Base-by-base conservation (phyloP, 2,329 filamentous ascomycete genomes). In the Graphilbum sp. region DNA sequence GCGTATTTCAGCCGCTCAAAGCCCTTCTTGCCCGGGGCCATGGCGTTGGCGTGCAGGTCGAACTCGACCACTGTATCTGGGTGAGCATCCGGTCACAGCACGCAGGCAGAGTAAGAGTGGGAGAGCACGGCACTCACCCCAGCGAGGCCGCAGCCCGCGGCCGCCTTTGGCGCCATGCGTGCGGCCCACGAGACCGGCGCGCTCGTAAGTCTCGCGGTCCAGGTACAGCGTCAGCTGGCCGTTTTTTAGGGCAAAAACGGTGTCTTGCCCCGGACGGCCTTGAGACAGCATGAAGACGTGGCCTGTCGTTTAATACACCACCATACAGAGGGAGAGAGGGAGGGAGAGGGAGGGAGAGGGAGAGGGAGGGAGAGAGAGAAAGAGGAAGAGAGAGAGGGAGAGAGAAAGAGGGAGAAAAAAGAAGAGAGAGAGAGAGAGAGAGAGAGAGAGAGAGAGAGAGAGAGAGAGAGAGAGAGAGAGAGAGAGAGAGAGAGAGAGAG, bases 241-340 rank as follows among this genome's bases (percentile, higher is more conserved):
- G 46, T 84, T 69, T 40, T 61, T 66, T 1, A 96, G 59, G 0
- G 70, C 70, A 52, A 84, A 88, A 3, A 79, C 64, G 47, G 81
- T 82, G 49, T 87, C 79, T 3, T 77, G 66, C 3, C 74, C 76
- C 8, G 69, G 62, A 24, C 69, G 69, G 12, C 85, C 86, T 54
- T 87, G 72, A 0, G 87, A 94, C 2, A 94, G 67, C 79, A 96
- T 83, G 47, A 83, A 56, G 35, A 92, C 62, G 51, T 85, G 77
- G 5, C 84, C 84, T 86, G 42, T 6, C 23, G n/a, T n/a, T n/a
- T n/a, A n/a, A n/a, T n/a, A n/a, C n/a, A n/a, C n/a, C n/a, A n/a
- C n/a, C n/a, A n/a, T n/a, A n/a, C n/a, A n/a, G n/a, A n/a, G n/a
- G n/a, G n/a, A n/a, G n/a, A n/a, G n/a, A n/a, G n/a, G n/a, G n/a